A percentile compares a stretch with the other conserved stretches of the same genome.
phyloP scores from a whole-genome alignment of 495 filamentous ascomycete species.

The Aspergillus taichungensis region DNA sequence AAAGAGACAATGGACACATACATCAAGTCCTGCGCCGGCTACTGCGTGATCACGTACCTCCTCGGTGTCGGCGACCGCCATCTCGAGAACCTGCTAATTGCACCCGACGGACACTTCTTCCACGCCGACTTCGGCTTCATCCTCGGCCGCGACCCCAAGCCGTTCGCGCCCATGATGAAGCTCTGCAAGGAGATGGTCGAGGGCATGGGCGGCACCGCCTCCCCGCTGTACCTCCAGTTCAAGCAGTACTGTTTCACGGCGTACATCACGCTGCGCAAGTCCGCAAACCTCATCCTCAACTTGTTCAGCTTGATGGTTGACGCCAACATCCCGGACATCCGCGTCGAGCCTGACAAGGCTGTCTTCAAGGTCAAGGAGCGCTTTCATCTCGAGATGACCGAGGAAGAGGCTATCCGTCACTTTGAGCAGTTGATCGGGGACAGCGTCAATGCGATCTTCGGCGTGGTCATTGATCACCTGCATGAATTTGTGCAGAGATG shows the following conservation, averaged over 20 bases:
- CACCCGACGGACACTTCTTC: constrained; percentile 91
- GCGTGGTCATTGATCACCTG: constrained; percentile 87
- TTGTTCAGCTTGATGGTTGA: constrained; percentile 95
- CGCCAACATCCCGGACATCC: constrained; percentile 92
- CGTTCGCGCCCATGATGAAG: constrained; percentile 95
- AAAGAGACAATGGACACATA: constrained; percentile 93
- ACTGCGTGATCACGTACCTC: constrained; percentile 98
- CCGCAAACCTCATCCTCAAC: constrained; percentile 85
- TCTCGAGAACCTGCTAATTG: constrained; percentile 87
- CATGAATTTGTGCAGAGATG: constrained; percentile 92
- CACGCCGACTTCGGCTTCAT: constrained; percentile 98
- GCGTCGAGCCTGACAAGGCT: constrained; percentile 82
- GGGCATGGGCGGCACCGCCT: constrained; percentile 82
- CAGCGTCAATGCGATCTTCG: constrained; percentile 77
- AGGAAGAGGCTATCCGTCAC: constrained; percentile 85
- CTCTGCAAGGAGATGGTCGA: constrained; percentile 97
- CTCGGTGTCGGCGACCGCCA: constrained; percentile 97
- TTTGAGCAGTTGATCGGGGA: constrained; percentile 85
- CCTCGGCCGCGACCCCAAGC: constrained; percentile 93
- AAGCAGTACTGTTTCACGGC: constrained; percentile 94
- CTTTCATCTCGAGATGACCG: constrained; percentile 83
- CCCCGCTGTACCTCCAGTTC: constrained; percentile 75
- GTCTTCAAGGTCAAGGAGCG: constrained; percentile 91
- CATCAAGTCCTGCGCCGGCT: constrained; percentile 91
- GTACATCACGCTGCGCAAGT: constrained; percentile 84